Conservation (phyloP, 2,329 filamentous ascomycete genomes). For the Fonsecaea pedrosoi region DNA sequence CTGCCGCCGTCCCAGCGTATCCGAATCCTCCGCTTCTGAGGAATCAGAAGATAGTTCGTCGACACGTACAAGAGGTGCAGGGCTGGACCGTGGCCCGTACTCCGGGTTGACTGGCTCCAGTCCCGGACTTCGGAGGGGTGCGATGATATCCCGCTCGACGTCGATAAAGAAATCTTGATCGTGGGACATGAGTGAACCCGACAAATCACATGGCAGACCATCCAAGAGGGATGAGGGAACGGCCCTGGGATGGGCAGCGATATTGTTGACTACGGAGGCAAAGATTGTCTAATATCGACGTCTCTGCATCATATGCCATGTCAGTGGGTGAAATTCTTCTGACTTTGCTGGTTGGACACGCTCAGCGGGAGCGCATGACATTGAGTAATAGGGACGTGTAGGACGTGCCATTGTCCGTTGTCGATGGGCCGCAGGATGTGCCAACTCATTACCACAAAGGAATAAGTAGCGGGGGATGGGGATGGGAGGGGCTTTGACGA, state of each 20-base stretch:
- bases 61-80: constrained; percentile 44
- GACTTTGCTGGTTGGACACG: background rate
- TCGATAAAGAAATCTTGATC: constrained; percentile 27
- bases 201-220: constrained; percentile 30
- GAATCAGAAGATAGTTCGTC: constrained; percentile 28
- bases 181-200: constrained; percentile 32
- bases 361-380: background rate
- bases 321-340: background rate
- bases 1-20: constrained; percentile 27
- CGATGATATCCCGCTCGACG: constrained; percentile 30
- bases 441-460: background rate
- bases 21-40: constrained; percentile 37
- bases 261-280: background rate
- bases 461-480: background rate
- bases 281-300: background rate
- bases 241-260: constrained; percentile 1
- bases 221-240: background rate
- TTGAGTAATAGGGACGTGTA: background rate
- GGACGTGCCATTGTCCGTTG: constrained; percentile 1
- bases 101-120: constrained; percentile 44
- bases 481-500: background rate
- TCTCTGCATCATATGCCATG: constrained; percentile 2
- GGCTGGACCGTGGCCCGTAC: constrained; percentile 43
- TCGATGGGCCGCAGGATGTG: background rate
- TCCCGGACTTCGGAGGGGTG: constrained; percentile 44